Base-by-base conservation (phyloP, 768 basidiomycete genomes). In the Epithele typhae region DNA sequence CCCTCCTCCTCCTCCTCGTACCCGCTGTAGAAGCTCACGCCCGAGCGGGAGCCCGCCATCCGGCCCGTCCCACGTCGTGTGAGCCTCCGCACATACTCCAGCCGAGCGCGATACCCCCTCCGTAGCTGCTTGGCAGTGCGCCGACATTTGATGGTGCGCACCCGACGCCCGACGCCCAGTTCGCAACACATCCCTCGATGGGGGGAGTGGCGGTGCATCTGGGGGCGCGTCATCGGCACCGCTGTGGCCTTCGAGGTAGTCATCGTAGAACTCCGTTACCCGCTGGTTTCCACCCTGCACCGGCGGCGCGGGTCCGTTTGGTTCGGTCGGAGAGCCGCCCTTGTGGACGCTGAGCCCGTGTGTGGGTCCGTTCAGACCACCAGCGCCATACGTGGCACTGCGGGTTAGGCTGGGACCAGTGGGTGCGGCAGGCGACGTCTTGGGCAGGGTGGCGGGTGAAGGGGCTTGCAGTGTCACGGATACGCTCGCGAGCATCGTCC, bases 1-100 rank as follows among this genome's bases (percentile, higher is more conserved):
- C 82, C 86, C 54, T 89, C 87, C 59, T 91, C 87, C 34, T 85
- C 86, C 46, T 87, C 86, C 49, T 82, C 81, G 43, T 87, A 85
- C 53, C 69, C 51, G 30, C 51, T 46, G 34, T 52, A 52, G 24
- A 47, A 52, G 25, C 51, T 70, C 46, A 59, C 63, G 43, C 62
- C 54, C 43, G 66, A 64, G 55, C 53, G 22, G 40, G 38, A 21
- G 15, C 40, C 45, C 25, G 37, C 46, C 0, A 21, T 10, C 10
- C 50, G 39, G 17, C 40, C 32, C 45, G 46, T 25, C 27, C 59
- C 64, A 21, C 79, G 70, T 43, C 77, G 70, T 11, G 75, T 78
- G 37, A 69, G 53, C 52, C 73, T 79, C 51, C 82, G 65, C 37
- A 68, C 43, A 75, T 49, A 15, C 74, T 68, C 8, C 73, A 71